Conservation (phyloP, 345 rosid genomes). For the Citrus inodora region DNA sequence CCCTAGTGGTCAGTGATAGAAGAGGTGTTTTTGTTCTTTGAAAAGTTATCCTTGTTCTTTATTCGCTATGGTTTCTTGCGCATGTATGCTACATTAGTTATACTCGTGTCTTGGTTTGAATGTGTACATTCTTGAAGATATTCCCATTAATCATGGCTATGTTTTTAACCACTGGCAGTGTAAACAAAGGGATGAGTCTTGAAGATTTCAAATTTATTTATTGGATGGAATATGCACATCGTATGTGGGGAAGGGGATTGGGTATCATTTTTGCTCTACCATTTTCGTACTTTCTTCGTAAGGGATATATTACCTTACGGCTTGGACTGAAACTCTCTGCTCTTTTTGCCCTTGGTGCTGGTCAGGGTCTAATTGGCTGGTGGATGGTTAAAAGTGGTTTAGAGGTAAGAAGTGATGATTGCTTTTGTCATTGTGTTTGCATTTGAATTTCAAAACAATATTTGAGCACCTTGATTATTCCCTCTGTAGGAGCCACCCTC, state of each 20-base stretch:
- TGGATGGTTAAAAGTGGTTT: conserved; percentile 99
- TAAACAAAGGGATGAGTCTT: conserved; percentile 88
- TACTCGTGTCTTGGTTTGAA: background rate
- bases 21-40: background rate
- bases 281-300: conserved; percentile 84
- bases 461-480: conserved; percentile 13
- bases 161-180: conserved; percentile 35
- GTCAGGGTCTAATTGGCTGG: conserved; percentile 97
- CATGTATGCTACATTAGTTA: background rate
- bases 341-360: conserved; percentile 93
- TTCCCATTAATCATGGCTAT: background rate
- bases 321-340: conserved; percentile 80
- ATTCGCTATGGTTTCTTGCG: background rate
- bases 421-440: background rate
- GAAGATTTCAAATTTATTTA: conserved; percentile 93
- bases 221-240: conserved; percentile 98
- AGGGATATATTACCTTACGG: conserved; percentile 75
- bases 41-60: background rate
- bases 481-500: conserved; percentile 76
- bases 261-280: conserved; percentile 98
- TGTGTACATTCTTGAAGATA: background rate
- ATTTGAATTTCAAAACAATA: background rate
- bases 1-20: background rate
- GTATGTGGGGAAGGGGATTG: conserved; percentile 97
- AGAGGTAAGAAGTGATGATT: conserved; percentile 49